Evolutionary conservation across 2,329 filamentous ascomycete species (phyloP).

Genomic region (Penicillium sp.): DNA sequence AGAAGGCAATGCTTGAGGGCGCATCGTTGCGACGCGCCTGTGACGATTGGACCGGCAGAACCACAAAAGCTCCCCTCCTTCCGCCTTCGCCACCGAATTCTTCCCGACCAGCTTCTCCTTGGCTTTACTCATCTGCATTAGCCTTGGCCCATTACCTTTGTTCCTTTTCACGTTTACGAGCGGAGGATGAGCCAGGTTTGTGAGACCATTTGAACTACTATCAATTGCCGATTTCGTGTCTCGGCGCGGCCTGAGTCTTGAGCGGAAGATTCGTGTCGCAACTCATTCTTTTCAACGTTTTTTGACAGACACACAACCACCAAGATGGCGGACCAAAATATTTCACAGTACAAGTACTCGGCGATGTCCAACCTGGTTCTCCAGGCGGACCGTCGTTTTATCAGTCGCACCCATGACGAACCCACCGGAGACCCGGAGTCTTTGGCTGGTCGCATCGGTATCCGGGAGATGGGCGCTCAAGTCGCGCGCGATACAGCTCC

Average conservation of each 20-base stretch:
- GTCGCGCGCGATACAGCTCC: constrained; percentile 78
- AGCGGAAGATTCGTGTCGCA: constrained; percentile 33
- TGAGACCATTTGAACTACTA: constrained; percentile 30
- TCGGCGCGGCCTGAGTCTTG: constrained; percentile 36
- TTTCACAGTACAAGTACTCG: constrained; percentile 98
- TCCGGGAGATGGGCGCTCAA: constrained; percentile 90
- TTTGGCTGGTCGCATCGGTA: constrained; percentile 87
- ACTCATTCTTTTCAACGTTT: constrained; percentile 22
- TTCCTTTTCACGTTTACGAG: constrained; percentile 27
- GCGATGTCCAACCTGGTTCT: constrained; percentile 99
- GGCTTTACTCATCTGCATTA: constrained; percentile 21
- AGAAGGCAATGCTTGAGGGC: constrained; percentile 20
- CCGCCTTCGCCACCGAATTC: constrained; percentile 41
- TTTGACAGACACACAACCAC: constrained; percentile 13
- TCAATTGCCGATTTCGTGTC: constrained; percentile 28
- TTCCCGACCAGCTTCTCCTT: constrained; percentile 33
- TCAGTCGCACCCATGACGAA: constrained; percentile 89
- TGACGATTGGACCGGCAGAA: constrained; percentile 19
- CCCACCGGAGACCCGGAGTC: constrained; percentile 97
- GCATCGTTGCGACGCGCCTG: constrained; percentile 26
- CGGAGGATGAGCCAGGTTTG: constrained; percentile 43
- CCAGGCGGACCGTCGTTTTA: constrained; percentile 97
- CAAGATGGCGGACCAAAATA: constrained; percentile 72
- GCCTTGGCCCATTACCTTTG: constrained; percentile 31
- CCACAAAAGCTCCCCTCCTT: constrained; percentile 29